A percentile compares a stretch with the other conserved stretches of the same genome.
Evolutionary conservation across 2,329 filamentous ascomycete genomes (phyloP).

Genomic region (Endocalyx cinctus): DNA sequence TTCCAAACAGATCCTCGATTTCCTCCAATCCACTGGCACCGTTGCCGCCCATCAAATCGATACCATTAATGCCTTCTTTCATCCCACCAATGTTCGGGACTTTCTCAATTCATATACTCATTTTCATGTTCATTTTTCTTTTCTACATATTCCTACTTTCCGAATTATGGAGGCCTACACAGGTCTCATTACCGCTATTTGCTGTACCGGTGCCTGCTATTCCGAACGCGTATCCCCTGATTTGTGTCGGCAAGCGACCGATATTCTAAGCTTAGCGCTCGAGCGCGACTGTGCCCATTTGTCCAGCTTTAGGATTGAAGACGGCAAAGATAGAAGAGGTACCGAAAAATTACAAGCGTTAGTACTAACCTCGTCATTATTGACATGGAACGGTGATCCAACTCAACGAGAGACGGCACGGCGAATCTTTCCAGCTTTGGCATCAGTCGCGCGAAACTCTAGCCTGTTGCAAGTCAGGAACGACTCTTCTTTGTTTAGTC

Average conservation of each 20-base stretch:
- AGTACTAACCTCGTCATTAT: slow-evolving; percentile 55
- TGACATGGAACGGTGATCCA: slow-evolving; percentile 67
- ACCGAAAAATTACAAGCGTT: slow-evolving; percentile 67
- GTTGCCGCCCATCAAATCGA: slow-evolving; percentile 50
- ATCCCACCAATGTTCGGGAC: slow-evolving; percentile 63
- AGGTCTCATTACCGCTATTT: slow-evolving; percentile 64
- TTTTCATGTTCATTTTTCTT: slow-evolving; percentile 69
- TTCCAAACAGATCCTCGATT: slow-evolving; percentile 52
- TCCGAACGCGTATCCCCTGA: slow-evolving; percentile 56
- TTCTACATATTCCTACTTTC: slow-evolving; percentile 69
- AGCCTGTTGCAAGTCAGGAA: slow-evolving; percentile 52
- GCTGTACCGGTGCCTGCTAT: slow-evolving; percentile 71
- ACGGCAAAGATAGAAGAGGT: slow-evolving; percentile 34
- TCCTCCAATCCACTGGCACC: slow-evolving; percentile 53
- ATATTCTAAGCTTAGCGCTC: slow-evolving; percentile 55
- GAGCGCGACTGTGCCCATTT: slow-evolving; percentile 50
- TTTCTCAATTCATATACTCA: slow-evolving; percentile 68
- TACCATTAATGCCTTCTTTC: slow-evolving; percentile 57
- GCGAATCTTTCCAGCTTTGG: slow-evolving; percentile 53
- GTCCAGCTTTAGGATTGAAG: slow-evolving; percentile 33
- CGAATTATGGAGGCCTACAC: slow-evolving; percentile 61
- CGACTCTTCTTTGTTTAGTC: slow-evolving; percentile 47
- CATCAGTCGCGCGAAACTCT: slow-evolving; percentile 51
- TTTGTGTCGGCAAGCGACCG: slow-evolving; percentile 65
- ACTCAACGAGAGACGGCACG: slow-evolving; percentile 60